These are phyloP conservation scores for Dothideomycetidae sp. DNA, from an alignment of 2,329 filamentous ascomycete genomes.

Conservation along the genomic window DNA sequence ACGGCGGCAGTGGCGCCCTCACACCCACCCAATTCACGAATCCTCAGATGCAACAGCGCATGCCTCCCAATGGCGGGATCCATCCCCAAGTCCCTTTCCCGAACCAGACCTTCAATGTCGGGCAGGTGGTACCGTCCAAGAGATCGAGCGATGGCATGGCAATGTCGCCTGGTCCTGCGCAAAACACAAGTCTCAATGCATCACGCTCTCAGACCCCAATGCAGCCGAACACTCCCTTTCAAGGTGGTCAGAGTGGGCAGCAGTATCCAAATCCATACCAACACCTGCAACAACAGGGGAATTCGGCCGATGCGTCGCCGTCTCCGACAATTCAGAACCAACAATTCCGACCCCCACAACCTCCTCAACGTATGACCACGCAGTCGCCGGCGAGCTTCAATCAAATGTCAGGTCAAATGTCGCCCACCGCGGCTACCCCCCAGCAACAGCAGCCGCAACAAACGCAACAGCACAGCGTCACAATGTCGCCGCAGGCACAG, in stretches of 20 bases:
- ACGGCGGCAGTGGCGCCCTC: slow-evolving; percentile 10
- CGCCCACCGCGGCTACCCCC: slow-evolving; percentile 50
- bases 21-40: slow-evolving; percentile 32
- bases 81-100: slow-evolving; percentile 68
- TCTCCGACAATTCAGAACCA: slow-evolving; percentile 87
- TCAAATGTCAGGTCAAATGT: slow-evolving; percentile 60
- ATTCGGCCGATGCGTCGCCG: slow-evolving; percentile 71
- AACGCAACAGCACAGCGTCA: slow-evolving; percentile 16
- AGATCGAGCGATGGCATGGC: slow-evolving; percentile 73
- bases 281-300: slow-evolving; percentile 63
- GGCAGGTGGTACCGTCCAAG: slow-evolving; percentile 79
- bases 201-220: slow-evolving; percentile 81
- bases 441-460: slow-evolving; percentile 39
- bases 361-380: slow-evolving; percentile 61
- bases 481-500: slow-evolving; percentile 18
- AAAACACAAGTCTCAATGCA: slow-evolving; percentile 49
- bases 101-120: slow-evolving; percentile 68
- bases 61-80: slow-evolving; percentile 74
- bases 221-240: slow-evolving; percentile 15
- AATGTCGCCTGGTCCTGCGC: slow-evolving; percentile 64
- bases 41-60: slow-evolving; percentile 31
- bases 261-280: slow-evolving; percentile 58
- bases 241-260: slow-evolving; percentile 42
- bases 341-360: slow-evolving; percentile 52
- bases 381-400: slow-evolving; percentile 87